Base-by-base conservation (phyloP, 2,329 filamentous ascomycete species). In the Colletotrichum ledebouriae region DNA sequence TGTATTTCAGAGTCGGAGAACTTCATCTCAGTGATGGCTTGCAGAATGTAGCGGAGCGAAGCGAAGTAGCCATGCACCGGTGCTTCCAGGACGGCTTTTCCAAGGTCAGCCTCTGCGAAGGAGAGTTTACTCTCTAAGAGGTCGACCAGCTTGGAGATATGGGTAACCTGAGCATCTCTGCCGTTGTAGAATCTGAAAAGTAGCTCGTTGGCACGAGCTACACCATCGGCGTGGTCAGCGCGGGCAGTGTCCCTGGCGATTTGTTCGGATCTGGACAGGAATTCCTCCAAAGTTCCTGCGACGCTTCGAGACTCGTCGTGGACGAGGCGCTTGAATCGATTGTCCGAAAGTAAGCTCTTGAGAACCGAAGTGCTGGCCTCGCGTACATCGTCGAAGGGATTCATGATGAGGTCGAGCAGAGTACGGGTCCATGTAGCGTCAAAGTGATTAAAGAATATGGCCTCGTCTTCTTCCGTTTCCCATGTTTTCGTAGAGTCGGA, bases 371-470 rank as follows among this genome's bases (percentile, higher is more conserved):
- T 81, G 3, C 89, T 85, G 42, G 81, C 79, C 49, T 86, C 88
- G 72, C 95, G 87, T 4, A 98, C 92, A 77, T 99, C 96, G 65
- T 98, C 96, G 74, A 97, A 99, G 0, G 95, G 93, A 73, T 99
- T 93, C 75, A 97, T 84, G 7, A 97, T 80, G 22, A 97, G 86
- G 76, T 97, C 94, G 13, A 94, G 81, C 6, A 98, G 81, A 4
- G 90, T 83, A 55, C 91, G 84, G 11, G 88, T 79, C 81, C 91
- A 88, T 0, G 78, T 82, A 3, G 73, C 72, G 53, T 87, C 84
- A 69, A 85, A 78, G 2, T 79, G 73, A 55, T 80, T 76, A 55
- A 81, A 83, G 61, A 82, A 80, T 13, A 78, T 76, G 60, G 66
- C 72, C 73, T 78, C 82, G 72, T 83, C 78, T 59, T 79, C 78